phyloP scores from a whole-genome alignment of 2,329 filamentous ascomycete species.

The Cryphonectria radicalis region DNA sequence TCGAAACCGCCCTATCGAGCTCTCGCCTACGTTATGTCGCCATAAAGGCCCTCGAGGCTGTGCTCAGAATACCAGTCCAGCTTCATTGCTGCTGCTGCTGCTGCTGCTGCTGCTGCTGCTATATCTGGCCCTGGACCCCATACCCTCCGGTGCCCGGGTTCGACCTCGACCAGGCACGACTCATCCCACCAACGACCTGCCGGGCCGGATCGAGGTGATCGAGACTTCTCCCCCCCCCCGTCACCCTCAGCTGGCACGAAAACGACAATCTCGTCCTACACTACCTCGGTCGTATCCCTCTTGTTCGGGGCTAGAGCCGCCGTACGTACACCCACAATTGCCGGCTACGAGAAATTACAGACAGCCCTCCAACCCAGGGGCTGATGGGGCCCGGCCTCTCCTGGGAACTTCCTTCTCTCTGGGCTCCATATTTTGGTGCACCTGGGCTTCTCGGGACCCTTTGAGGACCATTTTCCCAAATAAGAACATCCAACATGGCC shows the following conservation, averaged over 20 bases:
- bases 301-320: conserved; percentile 1
- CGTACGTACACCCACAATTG: conserved; percentile 13
- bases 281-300: background rate
- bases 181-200: background rate
- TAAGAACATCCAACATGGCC: conserved; percentile 28
- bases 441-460: conserved; percentile 1
- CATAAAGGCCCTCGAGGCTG: background rate
- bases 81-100: background rate
- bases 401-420: background rate
- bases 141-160: background rate
- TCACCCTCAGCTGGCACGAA: conserved; percentile 1
- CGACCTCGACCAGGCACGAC: background rate
- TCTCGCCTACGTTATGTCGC: background rate
- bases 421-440: background rate
- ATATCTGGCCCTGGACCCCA: background rate
- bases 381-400: conserved; percentile 13
- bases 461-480: background rate
- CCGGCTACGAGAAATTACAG: conserved; percentile 16
- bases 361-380: conserved; percentile 20
- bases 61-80: background rate
- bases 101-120: background rate
- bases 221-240: no score
- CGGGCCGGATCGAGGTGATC: background rate
- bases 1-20: background rate
- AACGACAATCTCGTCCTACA: background rate